Percentiles rank a stretch among this genome's conserved stretches.
Conservation (phyloP, 2,329 filamentous ascomycete genomes). For the Fusarium poae region DNA sequence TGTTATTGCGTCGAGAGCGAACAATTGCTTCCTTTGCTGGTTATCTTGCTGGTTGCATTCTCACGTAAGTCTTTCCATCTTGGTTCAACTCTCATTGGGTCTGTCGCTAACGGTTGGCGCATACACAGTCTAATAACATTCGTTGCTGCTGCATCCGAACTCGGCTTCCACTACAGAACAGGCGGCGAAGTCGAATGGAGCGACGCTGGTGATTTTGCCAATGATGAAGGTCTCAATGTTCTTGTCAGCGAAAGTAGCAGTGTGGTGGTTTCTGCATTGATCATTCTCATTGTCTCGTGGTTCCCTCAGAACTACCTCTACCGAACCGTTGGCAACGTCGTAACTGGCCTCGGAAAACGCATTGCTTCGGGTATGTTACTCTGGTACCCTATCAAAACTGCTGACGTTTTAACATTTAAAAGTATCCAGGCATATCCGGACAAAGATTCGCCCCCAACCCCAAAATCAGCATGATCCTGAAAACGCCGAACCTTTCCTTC, state of each 20-base stretch:
- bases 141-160: slow-evolving; percentile 49
- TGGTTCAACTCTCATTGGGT: neutral
- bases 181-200: slow-evolving; percentile 52
- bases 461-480: slow-evolving; percentile 36
- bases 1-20: slow-evolving; percentile 45
- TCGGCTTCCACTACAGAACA: slow-evolving; percentile 51
- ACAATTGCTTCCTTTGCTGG: slow-evolving; percentile 40
- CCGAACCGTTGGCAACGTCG: slow-evolving; percentile 38
- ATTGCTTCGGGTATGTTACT: slow-evolving; percentile 44
- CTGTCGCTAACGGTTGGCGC: slow-evolving; percentile 18
- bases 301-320: slow-evolving; percentile 43
- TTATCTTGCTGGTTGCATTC: slow-evolving; percentile 40
- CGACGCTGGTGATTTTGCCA: slow-evolving; percentile 49
- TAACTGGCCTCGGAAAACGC: slow-evolving; percentile 33
- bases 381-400: neutral
- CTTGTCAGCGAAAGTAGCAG: slow-evolving; percentile 48
- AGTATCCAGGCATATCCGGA: slow-evolving; percentile 34
- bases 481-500: slow-evolving; percentile 36
- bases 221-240: slow-evolving; percentile 50
- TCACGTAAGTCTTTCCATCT: slow-evolving; percentile 35
- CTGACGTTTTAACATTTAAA: slow-evolving; percentile 15
- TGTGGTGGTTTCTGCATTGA: slow-evolving; percentile 40
- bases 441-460: slow-evolving; percentile 29
- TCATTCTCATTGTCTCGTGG: slow-evolving; percentile 44
- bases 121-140: slow-evolving; percentile 47